phyloP scores from a whole-genome alignment of 1,284 basidiomycete genomes.

The Leccinum fuscescens region DNA sequence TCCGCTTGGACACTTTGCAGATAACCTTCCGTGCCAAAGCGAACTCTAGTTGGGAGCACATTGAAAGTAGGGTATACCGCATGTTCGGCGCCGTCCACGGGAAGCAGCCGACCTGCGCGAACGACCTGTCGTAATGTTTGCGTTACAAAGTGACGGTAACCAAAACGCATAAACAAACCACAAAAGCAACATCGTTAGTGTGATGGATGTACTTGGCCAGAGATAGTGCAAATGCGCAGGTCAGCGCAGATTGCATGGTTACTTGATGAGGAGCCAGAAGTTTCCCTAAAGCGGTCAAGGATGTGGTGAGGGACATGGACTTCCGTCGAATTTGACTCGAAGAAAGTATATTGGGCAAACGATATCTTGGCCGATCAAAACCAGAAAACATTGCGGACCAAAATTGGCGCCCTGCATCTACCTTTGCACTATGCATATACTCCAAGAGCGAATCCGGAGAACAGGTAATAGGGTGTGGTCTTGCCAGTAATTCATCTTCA shows the following conservation, averaged over 20 bases:
- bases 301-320: constrained; percentile 24
- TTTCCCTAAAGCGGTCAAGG: constrained; percentile 34
- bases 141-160: background rate
- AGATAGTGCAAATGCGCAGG: constrained; percentile 40
- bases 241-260: constrained; percentile 46
- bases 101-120: constrained; percentile 46
- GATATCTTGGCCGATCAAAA: constrained; percentile 35
- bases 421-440: constrained; percentile 32
- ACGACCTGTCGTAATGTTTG: constrained; percentile 37
- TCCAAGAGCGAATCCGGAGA: constrained; percentile 34
- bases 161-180: constrained; percentile 34
- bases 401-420: constrained; percentile 34
- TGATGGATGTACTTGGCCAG: constrained; percentile 27
- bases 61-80: constrained; percentile 43
- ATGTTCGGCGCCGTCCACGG: constrained; percentile 39
- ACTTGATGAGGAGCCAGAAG: constrained; percentile 37
- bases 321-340: constrained; percentile 20
- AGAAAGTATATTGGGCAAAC: constrained; percentile 15
- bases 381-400: constrained; percentile 38
- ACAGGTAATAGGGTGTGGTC: constrained; percentile 19
- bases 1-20: constrained; percentile 39
- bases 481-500: constrained; percentile 34
- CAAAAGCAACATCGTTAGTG: constrained; percentile 42
- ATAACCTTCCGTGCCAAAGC: constrained; percentile 27
- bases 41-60: constrained; percentile 43